Evolutionary conservation across 2,329 filamentous ascomycete genomes (phyloP), one percentile per base, ranked within the genome.

Genomic region (Paradendryphiella salina): DNA sequence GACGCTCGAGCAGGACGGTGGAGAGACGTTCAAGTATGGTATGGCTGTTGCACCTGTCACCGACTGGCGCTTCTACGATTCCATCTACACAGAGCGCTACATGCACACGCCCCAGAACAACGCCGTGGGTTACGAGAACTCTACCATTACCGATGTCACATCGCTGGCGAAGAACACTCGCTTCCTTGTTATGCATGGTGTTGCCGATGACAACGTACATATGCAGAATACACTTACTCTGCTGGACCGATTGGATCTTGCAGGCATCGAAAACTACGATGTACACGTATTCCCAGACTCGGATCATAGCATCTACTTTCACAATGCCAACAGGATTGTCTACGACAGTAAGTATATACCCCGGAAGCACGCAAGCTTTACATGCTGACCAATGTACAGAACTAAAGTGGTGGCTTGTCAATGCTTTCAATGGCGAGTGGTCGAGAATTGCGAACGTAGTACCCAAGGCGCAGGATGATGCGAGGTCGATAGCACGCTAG

Each of bases 31-130:
- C 77, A 86, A 86, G 58, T 99, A 99, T 72, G 95, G 94, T 62
- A 96, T 99, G 89, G 91, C 95, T 5, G 95, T 99, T 43, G 94
- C 94, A 1, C 94, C 94, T 14, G 94, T 99, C n/a, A 97, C 93
- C 0, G 92, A 99, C 74, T 99, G 94, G 94, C 83, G 88, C 50
- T 96, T 88, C 75, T 99, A 99, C 75, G 83, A 96, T 75, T 89
- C 85, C 52, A 86, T 96, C 65, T 96, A 96, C 77, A 95, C 92
- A 0, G 92, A 96, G 75, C 85, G 94, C 29, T 99, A 97, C 76
- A 99, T 99, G 95, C 88, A 92, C 68, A 96, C 87, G 1, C 94
- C 94, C 1, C 86, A 95, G 69, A 80, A 88, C 67, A 99, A 99
- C 69, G 74, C 77, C 0, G 76, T 69, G 0, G 94, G 94, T 10